phyloP scores from a whole-genome alignment of 345 rosid genomes.

The Sonneratia caseolaris region DNA sequence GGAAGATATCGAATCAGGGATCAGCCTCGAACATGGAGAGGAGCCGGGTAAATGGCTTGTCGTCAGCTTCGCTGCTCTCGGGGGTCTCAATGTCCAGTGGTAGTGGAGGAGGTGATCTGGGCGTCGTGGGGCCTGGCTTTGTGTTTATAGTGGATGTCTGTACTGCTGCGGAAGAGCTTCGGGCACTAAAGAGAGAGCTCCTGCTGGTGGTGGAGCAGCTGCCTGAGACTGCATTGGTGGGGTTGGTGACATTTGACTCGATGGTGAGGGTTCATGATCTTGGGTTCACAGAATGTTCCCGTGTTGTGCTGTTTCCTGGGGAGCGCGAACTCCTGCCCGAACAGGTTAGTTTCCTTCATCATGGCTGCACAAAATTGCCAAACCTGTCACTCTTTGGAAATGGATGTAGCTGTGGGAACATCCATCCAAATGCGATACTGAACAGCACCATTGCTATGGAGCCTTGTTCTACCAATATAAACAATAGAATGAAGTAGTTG shows the following conservation, averaged over 20 bases:
- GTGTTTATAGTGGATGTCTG: conserved; percentile 78
- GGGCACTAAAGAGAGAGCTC: conserved; percentile 62
- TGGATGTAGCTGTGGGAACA: background rate
- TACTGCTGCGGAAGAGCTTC: conserved; percentile 57
- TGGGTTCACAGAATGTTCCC: conserved; percentile 62
- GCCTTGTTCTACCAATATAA: background rate
- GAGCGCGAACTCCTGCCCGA: conserved; percentile 60
- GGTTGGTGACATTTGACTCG: conserved; percentile 62
- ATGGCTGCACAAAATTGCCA: background rate
- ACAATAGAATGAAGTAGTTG: background rate
- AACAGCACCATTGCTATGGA: background rate
- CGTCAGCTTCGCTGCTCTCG: conserved; percentile 42
- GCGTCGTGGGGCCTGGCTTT: conserved; percentile 60
- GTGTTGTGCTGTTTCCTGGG: conserved; percentile 66
- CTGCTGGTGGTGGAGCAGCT: conserved; percentile 65
- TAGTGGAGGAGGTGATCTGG: conserved; percentile 16
- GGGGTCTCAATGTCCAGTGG: conserved; percentile 17
- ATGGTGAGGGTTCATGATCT: conserved; percentile 86
- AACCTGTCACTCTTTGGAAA: background rate
- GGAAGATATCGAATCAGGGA: conserved; percentile 4
- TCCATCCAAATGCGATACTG: background rate
- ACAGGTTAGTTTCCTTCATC: conserved; percentile 35
- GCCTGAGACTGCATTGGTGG: conserved; percentile 69
- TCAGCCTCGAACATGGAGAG: conserved; percentile 9
- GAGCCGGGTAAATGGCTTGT: conserved; percentile 26